Evolutionary conservation across 768 basidiomycete genomes (phyloP).

Genomic region (Hirschioporus abietinus): DNA sequence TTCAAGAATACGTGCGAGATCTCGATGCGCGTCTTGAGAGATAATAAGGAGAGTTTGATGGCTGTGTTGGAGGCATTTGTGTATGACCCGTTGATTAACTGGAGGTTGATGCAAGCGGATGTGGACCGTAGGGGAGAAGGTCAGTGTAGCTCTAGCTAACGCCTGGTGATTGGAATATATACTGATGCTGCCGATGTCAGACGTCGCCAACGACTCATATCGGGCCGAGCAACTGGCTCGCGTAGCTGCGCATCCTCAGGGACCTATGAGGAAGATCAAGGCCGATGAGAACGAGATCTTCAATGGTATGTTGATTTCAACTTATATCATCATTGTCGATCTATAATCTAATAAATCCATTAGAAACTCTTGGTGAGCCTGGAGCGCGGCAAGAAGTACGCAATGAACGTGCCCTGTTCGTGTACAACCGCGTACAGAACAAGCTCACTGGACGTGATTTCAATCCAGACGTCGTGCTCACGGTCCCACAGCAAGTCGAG

Average conservation of each 20-base stretch:
- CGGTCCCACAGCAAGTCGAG: constrained; percentile 83
- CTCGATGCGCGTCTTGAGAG: constrained; percentile 94
- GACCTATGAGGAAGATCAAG: constrained; percentile 73
- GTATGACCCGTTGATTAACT: constrained; percentile 96
- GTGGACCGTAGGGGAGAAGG: constrained; percentile 71
- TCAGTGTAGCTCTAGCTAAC: constrained; percentile 21
- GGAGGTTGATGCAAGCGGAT: constrained; percentile 87
- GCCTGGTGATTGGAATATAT: constrained; percentile 3
- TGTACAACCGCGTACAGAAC: constrained; percentile 91
- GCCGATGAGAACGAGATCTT: constrained; percentile 94
- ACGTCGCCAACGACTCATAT: constrained; percentile 44
- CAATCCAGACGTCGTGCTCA: constrained; percentile 71
- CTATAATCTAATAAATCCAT: constrained; percentile 4
- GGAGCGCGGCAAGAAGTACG: constrained; percentile 77
- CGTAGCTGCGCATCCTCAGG: constrained; percentile 71
- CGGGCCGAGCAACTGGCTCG: constrained; percentile 58
- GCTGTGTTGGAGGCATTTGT: constrained; percentile 98
- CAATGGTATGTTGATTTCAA: constrained; percentile 51
- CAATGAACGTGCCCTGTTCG: constrained; percentile 84
- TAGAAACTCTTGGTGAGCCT: constrained; percentile 43
- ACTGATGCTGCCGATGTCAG: constrained; percentile 17
- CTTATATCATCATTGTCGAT: constrained; percentile 1
- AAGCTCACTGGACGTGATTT: constrained; percentile 96
- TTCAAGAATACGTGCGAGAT: constrained; percentile 95
- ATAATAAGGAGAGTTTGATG: constrained; percentile 98